Percentiles rank a stretch among this genome's conserved stretches.
Conservation (phyloP, 1,139 yeast genomes). For the Hyphopichia wangnamkhiaoensis region DNA sequence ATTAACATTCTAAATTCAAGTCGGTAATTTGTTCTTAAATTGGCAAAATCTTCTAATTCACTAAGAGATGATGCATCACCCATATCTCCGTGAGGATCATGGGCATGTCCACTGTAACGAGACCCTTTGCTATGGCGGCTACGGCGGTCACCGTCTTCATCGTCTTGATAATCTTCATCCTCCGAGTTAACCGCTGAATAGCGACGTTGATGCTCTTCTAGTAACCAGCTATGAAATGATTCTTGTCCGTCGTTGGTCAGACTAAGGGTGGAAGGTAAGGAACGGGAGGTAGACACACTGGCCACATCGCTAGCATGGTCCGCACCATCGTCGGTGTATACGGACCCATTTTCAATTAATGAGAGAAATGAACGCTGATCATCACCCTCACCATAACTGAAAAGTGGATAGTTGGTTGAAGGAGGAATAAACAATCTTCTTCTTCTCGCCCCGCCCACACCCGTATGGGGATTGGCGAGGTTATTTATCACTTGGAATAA, state of each 20-base stretch:
- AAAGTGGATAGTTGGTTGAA: constrained; percentile 66
- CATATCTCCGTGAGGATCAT: no score
- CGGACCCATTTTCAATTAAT: constrained; percentile 41
- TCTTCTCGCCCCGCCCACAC: constrained; percentile 38
- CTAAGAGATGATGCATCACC: constrained; percentile 10
- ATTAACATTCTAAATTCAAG: constrained; percentile 51
- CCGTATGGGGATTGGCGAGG: constrained; percentile 44
- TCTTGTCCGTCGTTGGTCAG: constrained; percentile 55
- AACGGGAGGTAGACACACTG: constrained; percentile 54
- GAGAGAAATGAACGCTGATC: constrained; percentile 69
- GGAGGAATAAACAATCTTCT: constrained; percentile 65
- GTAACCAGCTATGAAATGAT: constrained; percentile 57
- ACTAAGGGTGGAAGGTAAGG: constrained; percentile 65
- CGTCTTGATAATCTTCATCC: constrained; percentile 25
- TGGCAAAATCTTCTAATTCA: constrained; percentile 38
- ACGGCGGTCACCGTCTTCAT: constrained; percentile 14
- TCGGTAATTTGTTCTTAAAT: constrained; percentile 44
- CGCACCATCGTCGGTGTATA: constrained; percentile 41
- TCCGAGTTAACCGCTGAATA: constrained; percentile 39
- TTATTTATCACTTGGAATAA: constrained; percentile 42
- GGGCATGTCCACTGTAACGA: no score
- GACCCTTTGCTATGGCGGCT: constrained; percentile 11
- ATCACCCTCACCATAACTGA: constrained; percentile 59
- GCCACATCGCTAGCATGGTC: constrained; percentile 48
- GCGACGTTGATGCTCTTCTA: constrained; percentile 68